These are phyloP conservation scores for Lentinula boryana DNA, from an alignment of 768 basidiomycete genomes.

Conservation along the genomic window DNA sequence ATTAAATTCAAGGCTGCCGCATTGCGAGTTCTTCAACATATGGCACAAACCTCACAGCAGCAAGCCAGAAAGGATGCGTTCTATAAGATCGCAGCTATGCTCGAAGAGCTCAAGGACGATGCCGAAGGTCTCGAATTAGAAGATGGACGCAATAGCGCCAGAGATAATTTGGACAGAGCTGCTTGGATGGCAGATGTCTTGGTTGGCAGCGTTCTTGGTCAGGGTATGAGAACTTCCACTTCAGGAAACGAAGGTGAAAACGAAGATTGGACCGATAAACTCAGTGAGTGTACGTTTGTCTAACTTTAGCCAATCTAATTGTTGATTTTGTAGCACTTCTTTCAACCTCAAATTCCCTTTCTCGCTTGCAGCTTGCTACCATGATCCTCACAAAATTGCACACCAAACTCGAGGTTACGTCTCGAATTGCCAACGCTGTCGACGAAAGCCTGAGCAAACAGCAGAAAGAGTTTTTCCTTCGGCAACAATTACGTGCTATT, in stretches of 20 bases:
- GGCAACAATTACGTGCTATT: slow-evolving; percentile 78
- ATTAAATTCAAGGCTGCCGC: slow-evolving; percentile 69
- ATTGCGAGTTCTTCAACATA: slow-evolving; percentile 58
- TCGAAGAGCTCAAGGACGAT: slow-evolving; percentile 44
- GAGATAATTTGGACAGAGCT: slow-evolving; percentile 28
- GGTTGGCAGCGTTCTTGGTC: slow-evolving; percentile 39
- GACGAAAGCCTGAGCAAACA: slow-evolving; percentile 84
- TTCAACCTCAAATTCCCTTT: slow-evolving; percentile 50
- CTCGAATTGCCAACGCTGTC: slow-evolving; percentile 74
- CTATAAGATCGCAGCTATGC: slow-evolving; percentile 60
- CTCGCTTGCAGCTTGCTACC: slow-evolving; percentile 61
- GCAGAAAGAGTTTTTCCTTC: slow-evolving; percentile 82
- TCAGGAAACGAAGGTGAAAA: slow-evolving; percentile 19
- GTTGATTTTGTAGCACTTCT: slow-evolving; percentile 44
- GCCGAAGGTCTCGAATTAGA: slow-evolving; percentile 31
- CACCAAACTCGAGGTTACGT: slow-evolving; percentile 75
- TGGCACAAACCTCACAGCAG: slow-evolving; percentile 43
- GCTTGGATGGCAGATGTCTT: slow-evolving; percentile 79
- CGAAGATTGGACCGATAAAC: slow-evolving; percentile 64
- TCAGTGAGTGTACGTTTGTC: slow-evolving; percentile 40
- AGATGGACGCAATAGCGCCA: slow-evolving; percentile 1
- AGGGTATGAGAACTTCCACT: background rate
- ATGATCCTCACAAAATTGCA: slow-evolving; percentile 69
- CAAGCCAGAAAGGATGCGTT: slow-evolving; percentile 59
- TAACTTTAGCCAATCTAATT: slow-evolving; percentile 3